Conservation (phyloP, 768 basidiomycete genomes). For the Auricularia sp. region DNA sequence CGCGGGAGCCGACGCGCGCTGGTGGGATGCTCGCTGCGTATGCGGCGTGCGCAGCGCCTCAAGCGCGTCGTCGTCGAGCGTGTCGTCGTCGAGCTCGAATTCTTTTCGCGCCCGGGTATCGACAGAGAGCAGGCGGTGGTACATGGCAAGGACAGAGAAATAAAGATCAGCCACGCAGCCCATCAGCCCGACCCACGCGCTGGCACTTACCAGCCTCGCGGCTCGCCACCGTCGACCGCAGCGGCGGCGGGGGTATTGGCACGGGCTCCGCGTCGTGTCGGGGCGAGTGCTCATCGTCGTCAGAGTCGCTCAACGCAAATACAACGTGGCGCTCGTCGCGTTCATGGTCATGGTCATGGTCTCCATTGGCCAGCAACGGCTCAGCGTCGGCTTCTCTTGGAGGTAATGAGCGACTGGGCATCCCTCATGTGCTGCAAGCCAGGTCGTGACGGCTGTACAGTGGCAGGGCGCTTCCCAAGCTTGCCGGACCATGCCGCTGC, state of each 20-base stretch:
- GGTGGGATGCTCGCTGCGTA: constrained; percentile 19
- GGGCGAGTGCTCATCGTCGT: constrained; percentile 40
- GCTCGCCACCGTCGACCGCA: constrained; percentile 64
- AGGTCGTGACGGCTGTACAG: background rate
- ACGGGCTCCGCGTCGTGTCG: constrained; percentile 15
- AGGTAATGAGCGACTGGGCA: background rate
- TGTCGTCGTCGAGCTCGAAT: constrained; percentile 62
- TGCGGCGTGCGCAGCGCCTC: background rate
- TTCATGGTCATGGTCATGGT: constrained; percentile 15
- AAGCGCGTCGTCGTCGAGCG: constrained; percentile 7
- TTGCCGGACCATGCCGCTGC: no score
- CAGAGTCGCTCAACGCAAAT: constrained; percentile 41
- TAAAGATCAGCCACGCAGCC: constrained; percentile 7
- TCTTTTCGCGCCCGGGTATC: constrained; percentile 31
- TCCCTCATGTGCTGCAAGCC: background rate
- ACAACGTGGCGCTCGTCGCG: constrained; percentile 25
- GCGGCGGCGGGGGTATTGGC: constrained; percentile 19
- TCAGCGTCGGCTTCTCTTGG: background rate
- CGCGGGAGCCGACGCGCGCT: constrained; percentile 22
- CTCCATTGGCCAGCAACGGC: background rate
- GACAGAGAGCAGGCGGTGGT: background rate
- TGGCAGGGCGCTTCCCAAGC: no score
- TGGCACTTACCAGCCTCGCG: constrained; percentile 68
- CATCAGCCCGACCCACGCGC: constrained; percentile 6
- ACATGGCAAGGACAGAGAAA: constrained; percentile 4